Conservation (phyloP, 805 yeast genomes). For the Teunomyces panamensis region DNA sequence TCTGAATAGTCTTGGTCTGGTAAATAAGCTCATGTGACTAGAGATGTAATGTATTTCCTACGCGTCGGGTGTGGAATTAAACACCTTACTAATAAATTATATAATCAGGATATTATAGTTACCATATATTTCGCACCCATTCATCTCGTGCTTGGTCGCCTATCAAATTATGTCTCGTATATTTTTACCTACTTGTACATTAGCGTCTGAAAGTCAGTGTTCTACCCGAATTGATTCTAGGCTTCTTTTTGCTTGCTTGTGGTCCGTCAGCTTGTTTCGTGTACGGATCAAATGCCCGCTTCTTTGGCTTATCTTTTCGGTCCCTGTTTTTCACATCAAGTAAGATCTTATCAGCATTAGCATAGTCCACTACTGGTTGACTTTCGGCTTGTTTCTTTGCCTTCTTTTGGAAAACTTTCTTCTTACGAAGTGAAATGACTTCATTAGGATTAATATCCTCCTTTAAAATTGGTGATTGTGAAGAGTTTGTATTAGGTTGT, state of each 20-base stretch:
- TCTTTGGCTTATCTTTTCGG: constrained; percentile 28
- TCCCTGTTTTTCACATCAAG: constrained; percentile 13
- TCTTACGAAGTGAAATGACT: constrained; percentile 38
- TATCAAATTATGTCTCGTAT: not conserved
- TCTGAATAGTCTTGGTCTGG: not conserved
- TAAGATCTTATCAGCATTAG: constrained; percentile 42
- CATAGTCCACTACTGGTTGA: constrained; percentile 42
- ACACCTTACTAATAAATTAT: too few relatives aligned
- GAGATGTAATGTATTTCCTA: not conserved
- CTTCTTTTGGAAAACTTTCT: constrained; percentile 8
- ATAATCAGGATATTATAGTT: too few relatives aligned
- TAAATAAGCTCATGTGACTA: not conserved
- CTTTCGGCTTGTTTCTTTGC: constrained; percentile 6
- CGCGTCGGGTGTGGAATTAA: not conserved
- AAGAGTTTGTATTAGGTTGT: not conserved
- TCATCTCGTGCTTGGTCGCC: too few relatives aligned
- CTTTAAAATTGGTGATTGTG: not conserved
- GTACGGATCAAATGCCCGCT: constrained; percentile 60
- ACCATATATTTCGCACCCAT: not conserved
- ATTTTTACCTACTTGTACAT: not conserved
- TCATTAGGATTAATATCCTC: constrained; percentile 28
- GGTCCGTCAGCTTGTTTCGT: constrained; percentile 50
- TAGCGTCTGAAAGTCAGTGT: constrained; percentile 29
- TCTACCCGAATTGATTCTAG: constrained; percentile 33
- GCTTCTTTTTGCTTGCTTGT: constrained; percentile 47